Conservation (phyloP, 2,329 filamentous ascomycete species). For the Epichloe brachyelytri region DNA sequence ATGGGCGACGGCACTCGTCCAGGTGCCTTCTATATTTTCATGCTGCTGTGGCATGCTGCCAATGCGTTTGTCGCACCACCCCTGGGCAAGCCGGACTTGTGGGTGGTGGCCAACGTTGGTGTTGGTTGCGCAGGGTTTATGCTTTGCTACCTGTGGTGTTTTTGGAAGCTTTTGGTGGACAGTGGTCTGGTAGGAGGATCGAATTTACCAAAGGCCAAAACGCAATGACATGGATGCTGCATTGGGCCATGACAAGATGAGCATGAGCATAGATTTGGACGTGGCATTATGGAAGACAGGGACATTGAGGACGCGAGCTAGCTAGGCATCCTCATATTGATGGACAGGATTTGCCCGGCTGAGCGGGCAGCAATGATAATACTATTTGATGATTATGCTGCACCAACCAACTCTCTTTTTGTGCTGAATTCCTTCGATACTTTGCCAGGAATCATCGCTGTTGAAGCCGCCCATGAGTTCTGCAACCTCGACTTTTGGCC, state of each 20-base stretch:
- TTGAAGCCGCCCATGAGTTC: too few species aligned
- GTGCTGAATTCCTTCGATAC: too few species aligned
- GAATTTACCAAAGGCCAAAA: conserved; percentile 23
- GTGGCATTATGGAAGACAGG: too few species aligned
- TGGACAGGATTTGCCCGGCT: too few species aligned
- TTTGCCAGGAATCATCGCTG: too few species aligned
- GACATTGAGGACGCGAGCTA: too few species aligned
- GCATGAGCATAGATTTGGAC: neutral
- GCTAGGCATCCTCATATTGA: too few species aligned
- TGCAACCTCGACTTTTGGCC: too few species aligned
- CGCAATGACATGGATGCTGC: conserved; percentile 12
- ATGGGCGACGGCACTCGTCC: conserved; percentile 53
- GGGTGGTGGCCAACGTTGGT: conserved; percentile 83
- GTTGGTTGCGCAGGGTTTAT: conserved; percentile 76
- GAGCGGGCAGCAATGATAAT: too few species aligned
- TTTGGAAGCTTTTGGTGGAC: conserved; percentile 52
- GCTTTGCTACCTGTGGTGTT: conserved; percentile 84
- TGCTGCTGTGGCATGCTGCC: conserved; percentile 69
- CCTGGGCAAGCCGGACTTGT: conserved; percentile 72
- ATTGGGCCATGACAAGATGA: neutral
- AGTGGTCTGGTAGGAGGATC: conserved; percentile 36
- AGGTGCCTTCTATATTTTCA: conserved; percentile 64
- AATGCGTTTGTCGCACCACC: conserved; percentile 60
- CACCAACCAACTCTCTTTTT: too few species aligned
- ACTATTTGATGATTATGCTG: too few species aligned